phyloP scores from a whole-genome alignment of 1,284 basidiomycete genomes.

The Puccinia triticina region DNA sequence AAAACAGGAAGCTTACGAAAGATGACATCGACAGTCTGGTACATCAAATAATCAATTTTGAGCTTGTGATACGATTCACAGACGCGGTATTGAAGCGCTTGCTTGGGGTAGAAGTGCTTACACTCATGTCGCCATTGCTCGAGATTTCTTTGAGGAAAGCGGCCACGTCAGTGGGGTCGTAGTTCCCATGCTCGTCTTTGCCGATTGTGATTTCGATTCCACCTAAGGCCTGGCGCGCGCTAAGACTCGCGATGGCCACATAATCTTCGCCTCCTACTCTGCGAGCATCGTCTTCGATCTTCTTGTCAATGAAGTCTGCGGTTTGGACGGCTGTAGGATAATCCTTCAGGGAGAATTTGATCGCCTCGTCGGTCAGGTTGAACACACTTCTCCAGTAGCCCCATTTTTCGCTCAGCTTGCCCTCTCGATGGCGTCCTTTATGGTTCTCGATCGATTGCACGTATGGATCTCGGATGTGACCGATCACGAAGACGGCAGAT shows the following conservation, averaged over 20 bases:
- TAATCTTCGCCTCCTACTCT: constrained; percentile 57
- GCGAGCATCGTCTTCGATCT: constrained; percentile 58
- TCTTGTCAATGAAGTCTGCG: constrained; percentile 55
- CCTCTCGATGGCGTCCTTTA: not conserved
- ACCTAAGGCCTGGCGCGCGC: constrained; percentile 57
- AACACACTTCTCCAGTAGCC: constrained; percentile 58
- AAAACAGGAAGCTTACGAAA: constrained; percentile 52
- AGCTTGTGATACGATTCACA: not conserved
- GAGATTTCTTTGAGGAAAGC: constrained; percentile 60
- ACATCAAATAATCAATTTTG: not conserved
- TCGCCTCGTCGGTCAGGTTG: constrained; percentile 55
- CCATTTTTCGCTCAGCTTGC: constrained; percentile 23
- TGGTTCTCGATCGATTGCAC: constrained; percentile 24
- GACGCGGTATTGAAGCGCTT: not conserved
- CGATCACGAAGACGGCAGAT: constrained; percentile 40
- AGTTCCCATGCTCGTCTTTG: constrained; percentile 49
- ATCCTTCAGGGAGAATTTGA: constrained; percentile 58
- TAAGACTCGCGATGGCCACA: constrained; percentile 58
- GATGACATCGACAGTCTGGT: constrained; percentile 59
- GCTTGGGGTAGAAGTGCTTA: constrained; percentile 7
- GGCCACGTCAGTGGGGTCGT: constrained; percentile 56
- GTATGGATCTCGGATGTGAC: constrained; percentile 49
- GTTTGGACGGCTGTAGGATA: constrained; percentile 56
- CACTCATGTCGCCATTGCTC: constrained; percentile 59
- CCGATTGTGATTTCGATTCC: constrained; percentile 58